phyloP scores from a whole-genome alignment of 2,329 filamentous ascomycete genomes.

The Penicillium sclerotiorum region DNA sequence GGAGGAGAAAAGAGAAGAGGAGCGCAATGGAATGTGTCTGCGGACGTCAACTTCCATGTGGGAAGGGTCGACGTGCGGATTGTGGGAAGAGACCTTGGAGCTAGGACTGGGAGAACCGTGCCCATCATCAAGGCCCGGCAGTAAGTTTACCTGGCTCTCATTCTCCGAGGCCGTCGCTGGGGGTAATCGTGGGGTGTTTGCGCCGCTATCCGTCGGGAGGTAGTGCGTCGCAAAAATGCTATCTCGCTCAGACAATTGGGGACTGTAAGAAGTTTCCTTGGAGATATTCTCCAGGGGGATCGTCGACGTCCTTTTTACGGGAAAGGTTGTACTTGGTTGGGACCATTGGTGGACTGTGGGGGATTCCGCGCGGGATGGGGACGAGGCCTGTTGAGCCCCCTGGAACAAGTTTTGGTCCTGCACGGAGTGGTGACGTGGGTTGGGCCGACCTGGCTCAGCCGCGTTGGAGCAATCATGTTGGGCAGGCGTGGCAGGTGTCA shows the following conservation, averaged over 20 bases:
- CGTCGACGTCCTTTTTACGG: slow-evolving; percentile 42
- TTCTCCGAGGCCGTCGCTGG: slow-evolving; percentile 32
- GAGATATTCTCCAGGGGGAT: slow-evolving; percentile 32
- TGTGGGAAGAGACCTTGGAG: slow-evolving; percentile 34
- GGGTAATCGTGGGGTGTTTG: slow-evolving; percentile 40
- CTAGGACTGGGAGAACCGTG: slow-evolving; percentile 30
- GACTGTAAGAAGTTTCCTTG: slow-evolving; percentile 36
- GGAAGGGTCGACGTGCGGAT: slow-evolving; percentile 32
- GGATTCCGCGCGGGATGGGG: slow-evolving; percentile 39
- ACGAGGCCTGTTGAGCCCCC: slow-evolving; percentile 31
- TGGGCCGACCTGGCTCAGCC: slow-evolving; percentile 29
- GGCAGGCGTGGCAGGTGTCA: slow-evolving; percentile 48
- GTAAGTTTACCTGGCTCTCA: slow-evolving; percentile 36
- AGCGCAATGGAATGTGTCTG: slow-evolving; percentile 33
- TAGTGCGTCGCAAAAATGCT: slow-evolving; percentile 67
- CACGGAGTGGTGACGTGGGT: slow-evolving; percentile 39
- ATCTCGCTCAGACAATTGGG: slow-evolving; percentile 63
- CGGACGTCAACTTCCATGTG: slow-evolving; percentile 43
- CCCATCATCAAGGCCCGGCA: slow-evolving; percentile 33
- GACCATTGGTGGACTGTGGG: slow-evolving; percentile 40
- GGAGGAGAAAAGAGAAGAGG: slow-evolving; percentile 30
- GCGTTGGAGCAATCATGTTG: slow-evolving; percentile 41
- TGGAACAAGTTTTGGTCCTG: slow-evolving; percentile 34
- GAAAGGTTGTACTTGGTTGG: slow-evolving; percentile 27
- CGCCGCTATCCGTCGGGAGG: slow-evolving; percentile 53